Evolutionary conservation across 2,329 filamentous ascomycete species (phyloP).

Genomic region (Lasiodiplodia gonubiensis): DNA sequence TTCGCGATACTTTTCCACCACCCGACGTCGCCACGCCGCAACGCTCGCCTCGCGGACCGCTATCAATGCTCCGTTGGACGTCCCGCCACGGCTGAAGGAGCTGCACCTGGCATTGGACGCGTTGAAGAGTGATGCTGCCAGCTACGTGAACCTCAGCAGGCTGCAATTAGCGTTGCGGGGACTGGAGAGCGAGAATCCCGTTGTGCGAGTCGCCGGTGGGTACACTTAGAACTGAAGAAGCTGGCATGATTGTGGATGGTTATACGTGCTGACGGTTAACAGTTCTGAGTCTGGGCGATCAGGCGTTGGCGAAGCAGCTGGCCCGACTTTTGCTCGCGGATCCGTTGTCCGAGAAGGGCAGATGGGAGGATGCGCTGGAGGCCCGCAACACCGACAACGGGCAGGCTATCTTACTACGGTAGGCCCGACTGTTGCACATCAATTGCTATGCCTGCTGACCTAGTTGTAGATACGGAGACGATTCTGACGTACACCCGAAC

Average conservation of each 20-base stretch:
- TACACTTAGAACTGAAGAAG: conserved; percentile 30
- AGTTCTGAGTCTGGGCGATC: conserved; percentile 59
- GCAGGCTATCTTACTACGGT: conserved; percentile 50
- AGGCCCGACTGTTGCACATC: conserved; percentile 26
- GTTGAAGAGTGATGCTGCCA: conserved; percentile 66
- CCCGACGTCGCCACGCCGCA: conserved; percentile 41
- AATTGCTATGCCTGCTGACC: conserved; percentile 6
- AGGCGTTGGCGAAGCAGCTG: conserved; percentile 65
- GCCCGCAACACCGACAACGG: conserved; percentile 40
- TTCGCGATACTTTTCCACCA: conserved; percentile 19
- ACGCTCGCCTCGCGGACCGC: conserved; percentile 58
- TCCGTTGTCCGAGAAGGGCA: conserved; percentile 47
- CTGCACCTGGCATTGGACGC: conserved; percentile 65
- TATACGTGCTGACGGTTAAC: conserved; percentile 8
- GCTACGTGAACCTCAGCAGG: conserved; percentile 70
- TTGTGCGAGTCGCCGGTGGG: conserved; percentile 62
- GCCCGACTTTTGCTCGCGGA: conserved; percentile 65
- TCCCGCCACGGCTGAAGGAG: conserved; percentile 60
- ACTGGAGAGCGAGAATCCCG: conserved; percentile 59
- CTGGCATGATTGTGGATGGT: conserved; percentile 27
- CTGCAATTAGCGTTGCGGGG: conserved; percentile 74
- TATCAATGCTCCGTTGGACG: conserved; percentile 59
- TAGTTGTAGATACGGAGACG: conserved; percentile 59
- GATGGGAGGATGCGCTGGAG: conserved; percentile 52
- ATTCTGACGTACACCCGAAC: conserved; percentile 52